Evolutionary conservation across 192 early-diverging fungal species (phyloP), one percentile per base, ranked within the genome.

Genomic region (Umbelopsis isabellina): DNA sequence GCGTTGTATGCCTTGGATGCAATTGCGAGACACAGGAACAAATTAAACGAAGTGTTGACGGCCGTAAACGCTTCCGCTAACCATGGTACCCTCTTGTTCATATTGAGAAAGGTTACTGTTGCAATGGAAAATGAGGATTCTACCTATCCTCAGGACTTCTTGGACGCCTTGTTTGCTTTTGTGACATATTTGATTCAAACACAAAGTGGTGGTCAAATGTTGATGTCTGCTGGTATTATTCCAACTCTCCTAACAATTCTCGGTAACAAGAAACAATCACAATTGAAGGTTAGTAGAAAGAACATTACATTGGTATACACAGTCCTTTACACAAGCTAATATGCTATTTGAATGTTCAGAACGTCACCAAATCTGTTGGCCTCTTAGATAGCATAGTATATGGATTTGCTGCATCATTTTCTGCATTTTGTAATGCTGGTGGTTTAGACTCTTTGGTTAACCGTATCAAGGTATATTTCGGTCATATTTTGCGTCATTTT

Each of bases 31-130:
- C 88, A 94, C 73, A 89, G 94, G 47, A 81, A 75, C 44, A 89
- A 90, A 66, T 79, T 94, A 1, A 82, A 82, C 23, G 95, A 95
- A 50, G 92, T 96, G 1, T 82, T 96, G 47, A 87, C 91, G 15
- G 93, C 95, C 1, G 77, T 97, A 58, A 97, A 95, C 67, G 94
- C 94, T 2, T 92, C 94, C 2, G 95, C 94, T 4, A 97, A 95
- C 70, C 95, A 98, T 69, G 97, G 97, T 23, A 87, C 91, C 30
- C 81, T 98, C 15, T 90, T 98, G 80, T 91, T 88, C 67, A 83
- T 92, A 6, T 72, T 98, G 44, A 88, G 94, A 67, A 89, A 89
- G 68, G 84, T 94, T 25, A 87, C 94, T 33, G 65, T 83, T 5
- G 74, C 80, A 35, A 44, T 88, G 23, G 82, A 86, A 22, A 76